Evolutionary conservation across 2,329 filamentous ascomycete species (phyloP).

Genomic region (Fusarium nelsonii): DNA sequence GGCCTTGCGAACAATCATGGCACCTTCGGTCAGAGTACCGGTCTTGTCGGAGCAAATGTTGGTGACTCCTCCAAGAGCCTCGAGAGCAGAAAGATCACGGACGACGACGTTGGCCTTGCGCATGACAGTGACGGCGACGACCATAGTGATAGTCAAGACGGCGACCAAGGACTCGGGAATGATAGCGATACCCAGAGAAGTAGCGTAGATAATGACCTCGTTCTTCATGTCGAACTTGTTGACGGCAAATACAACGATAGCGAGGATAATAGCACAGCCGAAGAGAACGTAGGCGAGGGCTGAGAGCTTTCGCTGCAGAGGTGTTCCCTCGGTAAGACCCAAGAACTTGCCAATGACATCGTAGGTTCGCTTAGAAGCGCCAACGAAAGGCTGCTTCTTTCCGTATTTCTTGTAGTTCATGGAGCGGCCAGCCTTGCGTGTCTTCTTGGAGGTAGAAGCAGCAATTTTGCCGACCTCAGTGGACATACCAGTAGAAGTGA

Average conservation of each 20-base stretch:
- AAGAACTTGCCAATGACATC: conserved; percentile 69
- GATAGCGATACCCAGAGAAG: conserved; percentile 70
- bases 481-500: conserved; percentile 77
- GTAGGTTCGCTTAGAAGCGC: conserved; percentile 60
- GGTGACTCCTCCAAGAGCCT: conserved; percentile 77
- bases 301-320: conserved; percentile 81
- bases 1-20: conserved; percentile 76
- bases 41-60: conserved; percentile 82
- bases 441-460: conserved; percentile 64
- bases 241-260: conserved; percentile 69
- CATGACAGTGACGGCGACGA: conserved; percentile 74
- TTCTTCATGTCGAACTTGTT: conserved; percentile 65
- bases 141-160: conserved; percentile 78
- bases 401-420: conserved; percentile 67
- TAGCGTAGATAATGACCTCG: conserved; percentile 69
- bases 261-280: conserved; percentile 71
- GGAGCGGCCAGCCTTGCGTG: conserved; percentile 66
- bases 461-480: conserved; percentile 80
- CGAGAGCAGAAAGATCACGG: conserved; percentile 74
- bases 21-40: conserved; percentile 75
- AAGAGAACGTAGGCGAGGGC: conserved; percentile 83
- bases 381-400: conserved; percentile 63
- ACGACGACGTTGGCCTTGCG: conserved; percentile 74
- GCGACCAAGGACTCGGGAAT: conserved; percentile 75
- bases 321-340: conserved; percentile 75